Conservation (phyloP, 148 eudicot genomes). For the Silene conica region DNA sequence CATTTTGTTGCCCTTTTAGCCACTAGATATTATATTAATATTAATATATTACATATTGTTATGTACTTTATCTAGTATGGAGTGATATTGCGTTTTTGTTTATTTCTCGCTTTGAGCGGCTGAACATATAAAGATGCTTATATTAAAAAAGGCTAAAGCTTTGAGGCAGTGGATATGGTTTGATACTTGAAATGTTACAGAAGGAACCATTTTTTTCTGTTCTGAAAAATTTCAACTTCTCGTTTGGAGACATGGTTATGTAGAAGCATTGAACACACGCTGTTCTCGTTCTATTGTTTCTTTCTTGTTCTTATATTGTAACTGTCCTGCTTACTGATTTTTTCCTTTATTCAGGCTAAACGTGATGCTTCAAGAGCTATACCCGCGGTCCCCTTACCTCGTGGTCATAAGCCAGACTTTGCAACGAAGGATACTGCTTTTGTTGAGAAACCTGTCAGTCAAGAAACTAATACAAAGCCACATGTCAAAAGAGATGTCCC, state of each 20-base stretch:
- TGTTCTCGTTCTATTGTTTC: neutral
- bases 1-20: conserved; percentile 1
- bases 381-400: conserved; percentile 43
- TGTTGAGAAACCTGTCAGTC: conserved; percentile 30
- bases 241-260: neutral
- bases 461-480: conserved; percentile 31
- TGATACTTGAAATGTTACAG: neutral
- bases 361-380: conserved; percentile 34
- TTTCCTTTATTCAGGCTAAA: conserved; percentile 42
- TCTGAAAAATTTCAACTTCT: neutral
- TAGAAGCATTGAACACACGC: neutral
- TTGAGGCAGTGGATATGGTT: neutral
- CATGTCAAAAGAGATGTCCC: conserved; percentile 45
- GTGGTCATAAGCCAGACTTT: conserved; percentile 48
- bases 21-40: neutral
- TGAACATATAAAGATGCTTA: neutral
- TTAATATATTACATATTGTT: too few relatives aligned
- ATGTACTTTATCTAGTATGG: neutral
- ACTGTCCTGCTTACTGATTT: neutral
- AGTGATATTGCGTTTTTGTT: neutral
- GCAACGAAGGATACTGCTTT: conserved; percentile 44
- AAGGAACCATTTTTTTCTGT: neutral
- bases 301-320: neutral
- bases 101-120: conserved; percentile 2
- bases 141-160: neutral